Evolutionary conservation across 169 alveolate species (phyloP).

Genomic region (Eimeria brunetti): DNA sequence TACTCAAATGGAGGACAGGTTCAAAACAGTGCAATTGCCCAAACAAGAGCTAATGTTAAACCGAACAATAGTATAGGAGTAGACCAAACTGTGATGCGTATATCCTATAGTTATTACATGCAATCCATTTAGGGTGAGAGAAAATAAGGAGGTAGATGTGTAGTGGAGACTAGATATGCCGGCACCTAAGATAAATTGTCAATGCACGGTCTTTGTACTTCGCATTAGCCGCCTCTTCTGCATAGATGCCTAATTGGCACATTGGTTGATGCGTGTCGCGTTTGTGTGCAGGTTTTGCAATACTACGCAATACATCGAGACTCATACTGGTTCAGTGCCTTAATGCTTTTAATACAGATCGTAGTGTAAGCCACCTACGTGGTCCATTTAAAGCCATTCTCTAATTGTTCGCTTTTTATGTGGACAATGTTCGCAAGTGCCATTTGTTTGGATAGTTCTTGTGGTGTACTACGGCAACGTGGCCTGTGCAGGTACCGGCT

Average conservation of each 20-base stretch:
- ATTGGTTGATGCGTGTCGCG: background rate
- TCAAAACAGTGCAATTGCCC: background rate
- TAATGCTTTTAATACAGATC: conserved; percentile 40
- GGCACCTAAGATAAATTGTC: background rate
- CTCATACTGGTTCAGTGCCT: conserved; percentile 59
- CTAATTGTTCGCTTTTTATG: background rate
- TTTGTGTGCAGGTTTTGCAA: conserved; percentile 20
- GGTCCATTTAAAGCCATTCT: background rate
- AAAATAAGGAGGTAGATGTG: background rate
- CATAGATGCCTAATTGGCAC: background rate
- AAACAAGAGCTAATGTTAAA: too few species aligned
- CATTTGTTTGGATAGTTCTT: background rate
- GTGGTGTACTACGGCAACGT: background rate
- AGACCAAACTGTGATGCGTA: background rate
- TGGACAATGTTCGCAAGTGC: background rate
- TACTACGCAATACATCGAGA: conserved; percentile 53
- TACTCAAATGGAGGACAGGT: conserved; percentile 69
- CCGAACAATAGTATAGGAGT: background rate
- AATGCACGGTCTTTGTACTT: background rate
- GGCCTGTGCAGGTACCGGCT: conserved; percentile 46
- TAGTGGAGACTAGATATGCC: background rate
- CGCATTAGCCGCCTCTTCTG: background rate
- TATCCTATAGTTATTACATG: background rate
- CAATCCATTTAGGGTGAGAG: background rate
- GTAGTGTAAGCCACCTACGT: conserved; percentile 24